phyloP scores from a whole-genome alignment of 495 filamentous ascomycete genomes.

The Staphylotrichum tortipilum region DNA sequence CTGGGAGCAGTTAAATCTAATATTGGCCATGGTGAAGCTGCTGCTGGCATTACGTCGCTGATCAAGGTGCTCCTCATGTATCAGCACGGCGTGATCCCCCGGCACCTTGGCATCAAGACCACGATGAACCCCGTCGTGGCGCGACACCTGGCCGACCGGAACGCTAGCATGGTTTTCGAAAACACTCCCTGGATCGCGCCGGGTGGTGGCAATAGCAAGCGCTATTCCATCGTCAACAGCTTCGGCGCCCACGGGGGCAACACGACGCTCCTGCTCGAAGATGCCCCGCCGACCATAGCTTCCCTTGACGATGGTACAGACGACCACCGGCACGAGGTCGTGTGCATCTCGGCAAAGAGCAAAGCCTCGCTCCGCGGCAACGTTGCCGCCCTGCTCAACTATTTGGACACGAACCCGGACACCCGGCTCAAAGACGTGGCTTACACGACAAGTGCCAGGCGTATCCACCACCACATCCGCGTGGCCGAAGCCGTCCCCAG shows the following conservation, averaged over 20 bases:
- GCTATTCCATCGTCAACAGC: too few relatives aligned
- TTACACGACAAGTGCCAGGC: not conserved
- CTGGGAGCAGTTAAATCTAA: not conserved
- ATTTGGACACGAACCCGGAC: not conserved
- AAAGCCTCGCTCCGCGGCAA: not conserved
- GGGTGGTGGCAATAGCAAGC: too few relatives aligned
- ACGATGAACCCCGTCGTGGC: not conserved
- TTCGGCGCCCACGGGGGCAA: not conserved
- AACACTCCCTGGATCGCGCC: too few relatives aligned
- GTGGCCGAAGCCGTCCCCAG: conserved; percentile 53
- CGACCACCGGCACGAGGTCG: not conserved
- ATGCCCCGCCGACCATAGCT: not conserved
- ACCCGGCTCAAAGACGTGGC: not conserved
- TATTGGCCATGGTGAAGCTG: not conserved
- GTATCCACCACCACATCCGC: conserved; percentile 42
- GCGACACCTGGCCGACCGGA: too few relatives aligned
- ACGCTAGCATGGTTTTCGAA: too few relatives aligned
- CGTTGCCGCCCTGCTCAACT: not conserved
- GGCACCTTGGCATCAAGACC: not conserved
- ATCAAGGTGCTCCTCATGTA: not conserved
- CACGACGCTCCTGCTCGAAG: not conserved
- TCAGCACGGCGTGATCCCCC: not conserved
- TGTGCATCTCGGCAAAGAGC: not conserved
- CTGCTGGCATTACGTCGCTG: not conserved
- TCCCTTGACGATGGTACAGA: not conserved